Base-by-base conservation (phyloP, 2,329 filamentous ascomycete genomes). In the Calycina herbarum region DNA sequence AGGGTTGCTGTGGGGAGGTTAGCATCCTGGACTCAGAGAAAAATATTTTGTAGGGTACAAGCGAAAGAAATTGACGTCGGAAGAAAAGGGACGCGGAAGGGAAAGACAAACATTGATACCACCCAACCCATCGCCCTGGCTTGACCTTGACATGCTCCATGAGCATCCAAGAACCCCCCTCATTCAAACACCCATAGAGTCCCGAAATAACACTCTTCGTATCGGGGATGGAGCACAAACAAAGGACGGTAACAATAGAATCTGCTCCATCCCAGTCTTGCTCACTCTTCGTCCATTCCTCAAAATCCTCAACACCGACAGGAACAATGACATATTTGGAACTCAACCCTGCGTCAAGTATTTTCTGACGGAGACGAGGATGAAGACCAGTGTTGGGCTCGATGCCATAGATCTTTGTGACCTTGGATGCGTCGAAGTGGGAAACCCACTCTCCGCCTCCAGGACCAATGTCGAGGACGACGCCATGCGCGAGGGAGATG, bases 361-460 rank as follows among this genome's bases (percentile, higher is more conserved):
- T 80, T 27, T 80, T 81, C 48, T 75, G 72, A 0, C 78, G 76
- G 61, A 91, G 77, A 5, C 75, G 75, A 0, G 73, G 74, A 68
- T 88, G 84, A 63, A 85, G 83, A 42, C 79, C 80, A 0, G 74
- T 63, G 73, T 89, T 90, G 2, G 88, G 88, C 77, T 91, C 88
- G 4, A 90, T 82, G 63, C 87, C 88, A 70, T 86, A 89, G 56
- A 90, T 78, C 67, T 75, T 79, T 2, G 72, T 77, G 58, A 78
- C 57, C 48, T 69, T 64, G 29, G 51, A 59, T 40, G 64, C 61
- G 33, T 71, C 65, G 65, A 87, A 86, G 20, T 87, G 75, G 42
- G 83, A 79, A 3, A 86, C 81, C 86, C 86, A 89, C 74, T 86
- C 79, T 2, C 87, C 88, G 56, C 89, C 75, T 2, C 85, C 88